A percentile compares a stretch with the other conserved stretches of the same genome.
phyloP scores from a whole-genome alignment of 768 basidiomycete genomes.

The Boletales sp. region DNA sequence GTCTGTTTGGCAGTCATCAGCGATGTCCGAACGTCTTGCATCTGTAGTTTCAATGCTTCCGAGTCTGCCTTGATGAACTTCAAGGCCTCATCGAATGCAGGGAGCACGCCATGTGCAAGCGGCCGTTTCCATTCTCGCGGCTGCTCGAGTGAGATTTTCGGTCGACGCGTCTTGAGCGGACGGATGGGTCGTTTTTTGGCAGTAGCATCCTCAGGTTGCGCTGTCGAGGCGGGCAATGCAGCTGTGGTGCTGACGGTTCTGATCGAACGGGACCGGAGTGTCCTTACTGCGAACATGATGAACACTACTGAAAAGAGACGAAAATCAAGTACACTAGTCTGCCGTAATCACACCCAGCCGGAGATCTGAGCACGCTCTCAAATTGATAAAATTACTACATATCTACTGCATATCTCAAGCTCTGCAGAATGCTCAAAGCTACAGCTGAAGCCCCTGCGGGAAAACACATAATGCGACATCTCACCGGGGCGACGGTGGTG shows the following conservation, averaged over 20 bases:
- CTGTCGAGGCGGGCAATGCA: slow-evolving; percentile 5
- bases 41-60: slow-evolving; percentile 35
- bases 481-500: slow-evolving; percentile 18
- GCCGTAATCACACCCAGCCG: too few relatives aligned
- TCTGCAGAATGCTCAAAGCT: too few relatives aligned
- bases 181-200: slow-evolving; percentile 7
- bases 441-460: too few relatives aligned
- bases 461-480: too few relatives aligned
- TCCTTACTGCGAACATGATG: slow-evolving; percentile 22
- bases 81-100: slow-evolving; percentile 84
- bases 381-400: too few relatives aligned
- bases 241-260: slow-evolving; percentile 7
- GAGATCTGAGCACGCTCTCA: too few relatives aligned
- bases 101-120: slow-evolving; percentile 57
- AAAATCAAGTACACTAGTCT: too few relatives aligned
- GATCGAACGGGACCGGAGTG: slow-evolving; percentile 4
- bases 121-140: slow-evolving; percentile 67
- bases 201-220: slow-evolving; percentile 2
- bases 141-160: slow-evolving; percentile 46
- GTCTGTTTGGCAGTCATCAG: slow-evolving; percentile 21
- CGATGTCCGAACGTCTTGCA: slow-evolving; percentile 18
- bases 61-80: slow-evolving; percentile 66
- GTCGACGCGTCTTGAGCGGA: slow-evolving; percentile 37
- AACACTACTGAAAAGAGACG: background rate
- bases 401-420: too few relatives aligned